These are phyloP conservation scores for Cocos nucifera DNA, from an alignment of 176 grass and related monocot species.

Conservation along the genomic window DNA sequence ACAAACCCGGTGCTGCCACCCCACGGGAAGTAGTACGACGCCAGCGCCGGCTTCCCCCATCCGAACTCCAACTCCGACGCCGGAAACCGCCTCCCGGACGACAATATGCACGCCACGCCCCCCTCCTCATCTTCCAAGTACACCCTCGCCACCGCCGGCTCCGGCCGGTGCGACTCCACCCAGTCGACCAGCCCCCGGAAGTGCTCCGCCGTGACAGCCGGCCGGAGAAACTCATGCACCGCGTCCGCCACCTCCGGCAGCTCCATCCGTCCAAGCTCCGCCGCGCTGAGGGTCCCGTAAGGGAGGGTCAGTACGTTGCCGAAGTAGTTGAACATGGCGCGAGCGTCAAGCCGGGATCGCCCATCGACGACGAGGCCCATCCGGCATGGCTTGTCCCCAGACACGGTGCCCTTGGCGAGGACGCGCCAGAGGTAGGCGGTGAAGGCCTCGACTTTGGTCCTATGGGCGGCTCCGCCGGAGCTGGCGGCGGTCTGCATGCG, in stretches of 20 bases:
- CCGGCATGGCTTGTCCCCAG: slow-evolving; percentile 28
- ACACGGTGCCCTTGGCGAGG: slow-evolving; percentile 17
- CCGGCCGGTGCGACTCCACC: slow-evolving; percentile 42
- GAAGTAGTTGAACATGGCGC: slow-evolving; percentile 44
- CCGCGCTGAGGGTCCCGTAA: slow-evolving; percentile 20
- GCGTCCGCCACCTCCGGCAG: slow-evolving; percentile 41
- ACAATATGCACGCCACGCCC: slow-evolving; percentile 35
- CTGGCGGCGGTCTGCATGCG: slow-evolving; percentile 24
- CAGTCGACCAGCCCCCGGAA: slow-evolving; percentile 46
- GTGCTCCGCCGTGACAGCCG: slow-evolving; percentile 35
- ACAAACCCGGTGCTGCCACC: slow-evolving; percentile 33
- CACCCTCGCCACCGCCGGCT: slow-evolving; percentile 33
- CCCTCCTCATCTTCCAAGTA: slow-evolving; percentile 23
- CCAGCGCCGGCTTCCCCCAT: slow-evolving; percentile 35
- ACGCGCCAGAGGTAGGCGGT: slow-evolving; percentile 64
- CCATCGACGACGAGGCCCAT: slow-evolving; percentile 67
- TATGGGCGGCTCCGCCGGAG: background rate
- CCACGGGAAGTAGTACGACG: slow-evolving; percentile 64
- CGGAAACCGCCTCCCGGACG: slow-evolving; percentile 44
- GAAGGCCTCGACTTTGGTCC: slow-evolving; percentile 57
- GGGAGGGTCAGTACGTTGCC: slow-evolving; percentile 65
- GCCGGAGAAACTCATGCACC: slow-evolving; percentile 44
- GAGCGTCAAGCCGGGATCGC: slow-evolving; percentile 20
- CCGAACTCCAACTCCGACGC: slow-evolving; percentile 42
- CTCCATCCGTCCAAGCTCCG: slow-evolving; percentile 11